Evolutionary conservation across 768 basidiomycete genomes (phyloP).

Genomic region (Boletus subparvulus): DNA sequence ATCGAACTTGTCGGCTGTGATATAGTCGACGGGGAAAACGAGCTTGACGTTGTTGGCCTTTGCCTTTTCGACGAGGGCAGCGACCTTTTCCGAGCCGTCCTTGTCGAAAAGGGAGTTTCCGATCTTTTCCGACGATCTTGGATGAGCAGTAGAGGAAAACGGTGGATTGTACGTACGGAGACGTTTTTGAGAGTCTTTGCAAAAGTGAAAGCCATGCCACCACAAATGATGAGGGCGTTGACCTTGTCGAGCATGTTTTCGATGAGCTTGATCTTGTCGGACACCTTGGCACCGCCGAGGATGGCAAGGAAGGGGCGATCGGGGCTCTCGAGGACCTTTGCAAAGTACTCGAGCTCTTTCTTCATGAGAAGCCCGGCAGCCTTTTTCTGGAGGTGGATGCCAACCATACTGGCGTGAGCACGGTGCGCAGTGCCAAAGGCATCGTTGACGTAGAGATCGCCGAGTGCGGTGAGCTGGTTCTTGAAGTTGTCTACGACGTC

Average conservation of each 20-base stretch:
- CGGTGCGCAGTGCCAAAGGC: constrained; percentile 99
- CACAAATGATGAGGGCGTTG: constrained; percentile 92
- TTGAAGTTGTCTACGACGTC: constrained; percentile 80
- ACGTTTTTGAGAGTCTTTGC: constrained; percentile 88
- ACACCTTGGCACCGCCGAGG: constrained; percentile 97
- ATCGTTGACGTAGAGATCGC: constrained; percentile 97
- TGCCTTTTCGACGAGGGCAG: constrained; percentile 83
- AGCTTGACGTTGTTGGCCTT: constrained; percentile 89
- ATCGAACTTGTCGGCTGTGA: constrained; percentile 94
- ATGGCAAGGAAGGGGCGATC: constrained; percentile 97
- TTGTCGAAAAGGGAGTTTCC: constrained; percentile 93
- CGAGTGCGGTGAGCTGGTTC: constrained; percentile 83
- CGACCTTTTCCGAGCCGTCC: constrained; percentile 85
- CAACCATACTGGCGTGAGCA: constrained; percentile 98
- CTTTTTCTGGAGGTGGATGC: constrained; percentile 86
- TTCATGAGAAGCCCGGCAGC: constrained; percentile 97
- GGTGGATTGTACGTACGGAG: constrained; percentile 44
- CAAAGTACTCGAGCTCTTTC: constrained; percentile 98
- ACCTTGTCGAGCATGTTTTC: constrained; percentile 99
- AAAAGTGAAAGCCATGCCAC: constrained; percentile 99
- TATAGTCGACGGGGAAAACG: constrained; percentile 92
- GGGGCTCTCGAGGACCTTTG: constrained; percentile 93
- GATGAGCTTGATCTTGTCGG: constrained; percentile 98
- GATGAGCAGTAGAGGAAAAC: background rate
- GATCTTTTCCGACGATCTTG: constrained; percentile 48